Conservation (phyloP, 305 asterid genomes). For the Fraxinus baroniana region DNA sequence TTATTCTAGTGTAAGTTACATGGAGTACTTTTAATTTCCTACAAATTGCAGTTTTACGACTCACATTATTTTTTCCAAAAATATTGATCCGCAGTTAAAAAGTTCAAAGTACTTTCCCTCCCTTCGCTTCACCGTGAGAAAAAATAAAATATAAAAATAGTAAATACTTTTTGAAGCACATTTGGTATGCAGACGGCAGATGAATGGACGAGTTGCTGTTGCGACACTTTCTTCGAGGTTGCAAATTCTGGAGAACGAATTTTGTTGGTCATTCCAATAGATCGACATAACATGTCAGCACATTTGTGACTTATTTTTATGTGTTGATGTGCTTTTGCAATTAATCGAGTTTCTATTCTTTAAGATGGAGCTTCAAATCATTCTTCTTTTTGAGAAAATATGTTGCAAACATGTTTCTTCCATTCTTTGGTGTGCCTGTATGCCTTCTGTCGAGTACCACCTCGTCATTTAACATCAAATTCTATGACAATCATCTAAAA, state of each 20-base stretch:
- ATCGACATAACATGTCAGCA: neutral
- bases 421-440: neutral
- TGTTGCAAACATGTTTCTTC: neutral
- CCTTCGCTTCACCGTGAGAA: neutral
- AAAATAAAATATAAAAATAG: neutral
- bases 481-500: too few species aligned
- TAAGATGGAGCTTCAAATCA: neutral
- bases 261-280: neutral
- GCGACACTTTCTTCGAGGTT: neutral
- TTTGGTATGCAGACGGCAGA: neutral
- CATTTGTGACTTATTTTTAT: neutral
- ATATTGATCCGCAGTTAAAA: neutral
- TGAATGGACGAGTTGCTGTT: neutral
- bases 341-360: too few species aligned
- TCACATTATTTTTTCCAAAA: neutral
- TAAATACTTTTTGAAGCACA: neutral
- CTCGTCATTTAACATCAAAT: neutral
- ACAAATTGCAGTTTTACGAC: neutral
- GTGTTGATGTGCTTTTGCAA: neutral
- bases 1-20: neutral
- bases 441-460: neutral
- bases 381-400: too few species aligned
- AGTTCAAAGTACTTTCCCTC: neutral
- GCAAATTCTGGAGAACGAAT: neutral
- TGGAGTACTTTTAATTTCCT: neutral